Evolutionary conservation across 805 yeast genomes (phyloP).

Genomic region (Saccharomyces kudriavzevii): DNA sequence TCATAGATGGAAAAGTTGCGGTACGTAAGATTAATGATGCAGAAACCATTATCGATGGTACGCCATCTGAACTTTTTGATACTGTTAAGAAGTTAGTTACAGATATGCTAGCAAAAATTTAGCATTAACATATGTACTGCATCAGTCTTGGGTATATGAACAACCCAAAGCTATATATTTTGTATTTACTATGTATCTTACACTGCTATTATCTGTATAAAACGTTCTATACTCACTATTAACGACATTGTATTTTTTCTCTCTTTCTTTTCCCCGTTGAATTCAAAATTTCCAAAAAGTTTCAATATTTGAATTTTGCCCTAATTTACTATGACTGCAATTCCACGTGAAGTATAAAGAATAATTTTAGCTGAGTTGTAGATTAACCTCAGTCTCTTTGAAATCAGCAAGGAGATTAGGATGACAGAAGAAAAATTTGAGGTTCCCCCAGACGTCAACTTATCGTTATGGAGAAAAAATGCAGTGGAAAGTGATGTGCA

Average conservation of each 20-base stretch:
- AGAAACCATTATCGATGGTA: conserved; percentile 78
- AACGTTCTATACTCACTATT: not conserved
- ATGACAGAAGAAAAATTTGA: conserved; percentile 3
- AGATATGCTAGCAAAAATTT: conserved; percentile 68
- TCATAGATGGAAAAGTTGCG: conserved; percentile 69
- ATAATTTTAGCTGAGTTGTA: not conserved
- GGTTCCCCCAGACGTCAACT: conserved; percentile 1
- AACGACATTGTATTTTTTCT: not conserved
- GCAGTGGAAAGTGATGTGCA: conserved; percentile 5
- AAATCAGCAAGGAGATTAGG: not conserved
- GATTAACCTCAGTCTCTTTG: not conserved
- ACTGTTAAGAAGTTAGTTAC: conserved; percentile 65
- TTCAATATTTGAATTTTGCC: not conserved
- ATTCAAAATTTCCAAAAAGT: not conserved
- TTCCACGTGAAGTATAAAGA: not conserved
- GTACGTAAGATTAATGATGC: conserved; percentile 76
- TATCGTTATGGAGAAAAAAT: conserved; percentile 10
- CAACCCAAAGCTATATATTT: not conserved
- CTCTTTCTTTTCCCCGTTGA: not conserved
- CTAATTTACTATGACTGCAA: not conserved
- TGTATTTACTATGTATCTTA: not conserved
- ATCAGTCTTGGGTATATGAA: not conserved
- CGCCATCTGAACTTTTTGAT: conserved; percentile 65
- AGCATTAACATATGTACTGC: conserved; percentile 2
- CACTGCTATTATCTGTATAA: not conserved